Evolutionary conservation across 441 rosid genomes (phyloP).

Genomic region (Breynia disticha): DNA sequence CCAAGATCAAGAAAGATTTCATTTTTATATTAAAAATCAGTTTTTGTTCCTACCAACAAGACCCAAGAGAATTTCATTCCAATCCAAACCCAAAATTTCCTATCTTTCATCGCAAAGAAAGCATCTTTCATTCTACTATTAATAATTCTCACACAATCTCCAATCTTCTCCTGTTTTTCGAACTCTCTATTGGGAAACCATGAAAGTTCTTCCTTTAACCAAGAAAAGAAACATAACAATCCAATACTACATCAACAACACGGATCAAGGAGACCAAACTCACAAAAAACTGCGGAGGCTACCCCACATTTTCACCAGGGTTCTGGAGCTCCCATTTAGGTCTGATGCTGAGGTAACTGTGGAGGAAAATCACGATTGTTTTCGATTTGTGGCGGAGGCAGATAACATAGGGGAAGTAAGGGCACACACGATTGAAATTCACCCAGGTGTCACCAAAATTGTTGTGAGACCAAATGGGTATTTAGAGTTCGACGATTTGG

Average conservation of each 20-base stretch:
- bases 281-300: slow-evolving; percentile 73
- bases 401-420: slow-evolving; percentile 56
- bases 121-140: slow-evolving; percentile 26
- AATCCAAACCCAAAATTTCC: slow-evolving; percentile 10
- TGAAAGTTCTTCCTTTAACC: slow-evolving; percentile 83
- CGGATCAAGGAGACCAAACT: slow-evolving; percentile 5
- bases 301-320: slow-evolving; percentile 85
- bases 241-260: slow-evolving; percentile 29
- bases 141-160: slow-evolving; percentile 12
- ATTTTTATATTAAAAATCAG: slow-evolving; percentile 13
- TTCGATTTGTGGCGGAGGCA: slow-evolving; percentile 73
- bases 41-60: slow-evolving; percentile 16
- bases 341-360: slow-evolving; percentile 75
- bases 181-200: slow-evolving; percentile 14
- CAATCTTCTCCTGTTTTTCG: background rate
- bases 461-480: slow-evolving; percentile 66
- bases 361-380: slow-evolving; percentile 66
- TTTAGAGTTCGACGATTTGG: slow-evolving; percentile 60
- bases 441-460: slow-evolving; percentile 82
- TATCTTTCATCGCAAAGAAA: slow-evolving; percentile 12
- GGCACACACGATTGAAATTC: slow-evolving; percentile 69
- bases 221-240: slow-evolving; percentile 53
- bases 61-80: slow-evolving; percentile 45
- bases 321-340: slow-evolving; percentile 82
- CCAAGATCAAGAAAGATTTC: background rate